Conservation (phyloP, 2,329 filamentous ascomycete genomes). For the Phialophora chinensis region DNA sequence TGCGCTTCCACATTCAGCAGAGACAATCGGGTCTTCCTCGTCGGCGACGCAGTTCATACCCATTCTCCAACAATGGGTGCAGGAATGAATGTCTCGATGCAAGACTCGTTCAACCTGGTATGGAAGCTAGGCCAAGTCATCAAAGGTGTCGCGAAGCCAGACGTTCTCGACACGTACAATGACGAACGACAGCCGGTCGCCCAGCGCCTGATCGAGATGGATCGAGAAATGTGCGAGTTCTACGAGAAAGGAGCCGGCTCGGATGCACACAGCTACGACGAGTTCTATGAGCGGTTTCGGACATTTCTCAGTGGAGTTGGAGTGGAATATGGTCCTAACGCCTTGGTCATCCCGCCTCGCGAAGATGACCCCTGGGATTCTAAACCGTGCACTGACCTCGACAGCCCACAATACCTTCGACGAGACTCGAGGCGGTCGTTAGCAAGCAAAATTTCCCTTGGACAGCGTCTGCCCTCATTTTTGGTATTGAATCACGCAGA, state of each 20-base stretch:
- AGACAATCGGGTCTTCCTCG: slow-evolving; percentile 68
- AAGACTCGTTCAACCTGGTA: slow-evolving; percentile 66
- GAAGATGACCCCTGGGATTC: background rate
- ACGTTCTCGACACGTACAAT: slow-evolving; percentile 59
- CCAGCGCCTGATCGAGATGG: slow-evolving; percentile 69
- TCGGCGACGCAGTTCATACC: slow-evolving; percentile 68
- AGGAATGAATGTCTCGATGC: slow-evolving; percentile 75
- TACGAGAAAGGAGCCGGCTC: slow-evolving; percentile 47
- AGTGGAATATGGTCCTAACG: slow-evolving; percentile 64
- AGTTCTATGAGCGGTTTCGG: slow-evolving; percentile 64
- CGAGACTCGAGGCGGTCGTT: background rate
- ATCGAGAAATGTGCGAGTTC: slow-evolving; percentile 47
- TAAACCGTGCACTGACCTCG: background rate
- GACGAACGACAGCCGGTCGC: slow-evolving; percentile 65
- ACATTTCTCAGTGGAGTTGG: slow-evolving; percentile 63
- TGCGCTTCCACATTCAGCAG: slow-evolving; percentile 64
- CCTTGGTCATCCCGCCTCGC: slow-evolving; percentile 23
- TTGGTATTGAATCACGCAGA: slow-evolving; percentile 50
- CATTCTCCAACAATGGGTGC: slow-evolving; percentile 61
- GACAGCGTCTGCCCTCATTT: slow-evolving; percentile 35
- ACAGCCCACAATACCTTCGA: background rate
- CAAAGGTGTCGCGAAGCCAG: slow-evolving; percentile 48
- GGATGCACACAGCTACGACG: slow-evolving; percentile 66
- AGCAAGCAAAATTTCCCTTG: background rate
- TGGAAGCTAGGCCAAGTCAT: slow-evolving; percentile 63